These are phyloP conservation scores for Colletotrichum lindemuthianum DNA, from an alignment of 2,329 filamentous ascomycete genomes.

Conservation along the genomic window DNA sequence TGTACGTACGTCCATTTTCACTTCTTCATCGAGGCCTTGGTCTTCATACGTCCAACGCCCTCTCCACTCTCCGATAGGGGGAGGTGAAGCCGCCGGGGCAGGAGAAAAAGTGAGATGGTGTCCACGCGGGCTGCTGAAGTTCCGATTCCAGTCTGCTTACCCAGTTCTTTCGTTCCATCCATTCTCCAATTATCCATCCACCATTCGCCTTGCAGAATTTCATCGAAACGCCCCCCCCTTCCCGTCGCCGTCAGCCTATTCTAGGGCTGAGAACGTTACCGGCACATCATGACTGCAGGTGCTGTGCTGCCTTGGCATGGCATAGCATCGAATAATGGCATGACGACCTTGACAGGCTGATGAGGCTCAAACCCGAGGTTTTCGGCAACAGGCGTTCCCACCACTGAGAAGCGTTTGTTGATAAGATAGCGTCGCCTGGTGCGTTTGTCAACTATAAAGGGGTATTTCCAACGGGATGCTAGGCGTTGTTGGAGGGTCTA, in stretches of 20 bases:
- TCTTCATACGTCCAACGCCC: background rate
- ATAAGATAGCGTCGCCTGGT: background rate
- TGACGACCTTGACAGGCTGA: conserved; percentile 3
- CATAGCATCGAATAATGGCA: conserved; percentile 14
- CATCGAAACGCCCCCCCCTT: background rate
- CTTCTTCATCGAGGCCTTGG: conserved; percentile 2
- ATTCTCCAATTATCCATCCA: conserved; percentile 6
- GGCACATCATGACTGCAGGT: conserved; percentile 27
- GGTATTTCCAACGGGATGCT: background rate
- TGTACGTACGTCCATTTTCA: background rate
- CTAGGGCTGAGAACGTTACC: conserved; percentile 16
- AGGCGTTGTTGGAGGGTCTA: background rate
- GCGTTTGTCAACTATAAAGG: conserved; percentile 12
- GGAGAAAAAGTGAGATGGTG: background rate
- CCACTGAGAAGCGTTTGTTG: background rate
- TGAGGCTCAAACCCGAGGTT: conserved; percentile 11
- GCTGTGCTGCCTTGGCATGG: conserved; percentile 11
- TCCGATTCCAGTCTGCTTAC: conserved; percentile 2
- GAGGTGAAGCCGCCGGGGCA: background rate
- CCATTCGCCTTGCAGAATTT: conserved; percentile 4
- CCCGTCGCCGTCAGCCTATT: conserved; percentile 20
- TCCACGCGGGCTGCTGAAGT: background rate
- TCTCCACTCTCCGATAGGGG: conserved; percentile 16
- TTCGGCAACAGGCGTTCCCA: background rate
- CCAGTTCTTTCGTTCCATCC: background rate